phyloP scores from a whole-genome alignment of 1,284 basidiomycete species.

The Cutaneotrichosporon sp. region DNA sequence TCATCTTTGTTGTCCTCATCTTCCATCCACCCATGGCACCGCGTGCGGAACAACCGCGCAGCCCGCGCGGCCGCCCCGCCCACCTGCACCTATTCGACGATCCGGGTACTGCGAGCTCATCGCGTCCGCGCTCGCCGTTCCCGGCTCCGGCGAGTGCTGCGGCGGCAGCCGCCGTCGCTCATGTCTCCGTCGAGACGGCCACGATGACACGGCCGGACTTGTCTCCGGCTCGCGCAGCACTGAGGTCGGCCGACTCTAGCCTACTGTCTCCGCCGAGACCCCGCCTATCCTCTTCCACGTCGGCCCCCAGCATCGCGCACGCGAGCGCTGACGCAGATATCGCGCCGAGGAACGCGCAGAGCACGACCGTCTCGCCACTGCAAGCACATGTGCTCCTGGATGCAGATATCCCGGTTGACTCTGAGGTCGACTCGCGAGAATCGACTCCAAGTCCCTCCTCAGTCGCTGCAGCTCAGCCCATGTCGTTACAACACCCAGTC shows the following conservation, averaged over 20 bases:
- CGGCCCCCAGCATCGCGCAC: neutral
- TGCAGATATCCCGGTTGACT: neutral
- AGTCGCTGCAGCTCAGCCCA: too few species aligned
- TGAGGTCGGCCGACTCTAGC: too few species aligned
- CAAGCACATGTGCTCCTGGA: too few species aligned
- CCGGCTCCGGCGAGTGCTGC: neutral
- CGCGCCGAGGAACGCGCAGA: too few species aligned
- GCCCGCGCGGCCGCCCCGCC: neutral
- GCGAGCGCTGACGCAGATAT: neutral
- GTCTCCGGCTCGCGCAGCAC: neutral
- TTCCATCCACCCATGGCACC: neutral
- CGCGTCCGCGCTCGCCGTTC: neutral
- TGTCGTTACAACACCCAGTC: too few species aligned
- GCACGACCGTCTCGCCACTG: too few species aligned
- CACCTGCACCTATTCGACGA: neutral
- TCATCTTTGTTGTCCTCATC: neutral
- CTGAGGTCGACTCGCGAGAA: too few species aligned
- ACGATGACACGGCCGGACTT: neutral
- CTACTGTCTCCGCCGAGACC: neutral
- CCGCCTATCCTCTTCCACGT: neutral
- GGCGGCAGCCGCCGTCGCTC: neutral
- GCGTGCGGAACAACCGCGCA: neutral
- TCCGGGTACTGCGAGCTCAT: neutral
- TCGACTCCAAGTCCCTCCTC: neutral
- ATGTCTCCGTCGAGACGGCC: constrained; percentile 1